Evolutionary conservation across 495 filamentous ascomycete genomes (phyloP), one percentile per base, ranked within the genome.

Genomic region (Penicillium paxilli): DNA sequence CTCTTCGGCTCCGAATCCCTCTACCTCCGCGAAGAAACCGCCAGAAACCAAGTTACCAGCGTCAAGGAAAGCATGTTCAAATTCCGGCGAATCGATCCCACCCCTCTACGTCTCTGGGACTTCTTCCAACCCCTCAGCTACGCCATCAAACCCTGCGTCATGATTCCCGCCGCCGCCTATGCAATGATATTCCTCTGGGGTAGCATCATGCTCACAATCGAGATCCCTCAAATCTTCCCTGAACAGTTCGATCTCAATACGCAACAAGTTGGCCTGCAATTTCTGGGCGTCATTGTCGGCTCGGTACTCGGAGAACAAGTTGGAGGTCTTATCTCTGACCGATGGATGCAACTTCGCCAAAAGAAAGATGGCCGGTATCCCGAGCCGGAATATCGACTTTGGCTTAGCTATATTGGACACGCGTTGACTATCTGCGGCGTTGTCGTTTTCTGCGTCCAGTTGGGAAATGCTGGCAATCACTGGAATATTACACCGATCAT

Each of bases 291-390:
- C 12, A 80, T 85, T n/a, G 69, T 83, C 23, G 82, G 82, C 2
- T 75, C 77, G 2, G 54, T 84, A 5, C 64, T 85, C 4, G 82
- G 82, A 20, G 80, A 84, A 60, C 80, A 83, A 51, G 62, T 85
- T 19, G 80, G 78, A 19, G 82, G 82, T 1, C 54, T 67, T 10
- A 59, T 75, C 23, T 80, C 75, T 19, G 81, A 84, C 50, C 61
- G 58, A 1, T 83, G 78, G 76, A 83, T 85, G 76, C 42, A 54
- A 48, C 3, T 60, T 52, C 30, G 60, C 52, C 32, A 66, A 64
- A 48, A 64, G 53, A 44, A 65, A 47, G 16, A 55, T 53, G 17
- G 54, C 54, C 23, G 47, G 54, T 10, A 60, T 12, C 68, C 72
- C 0, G 58, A 63, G 3, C 73, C 79, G 0, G 78, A 81, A 52